These are phyloP conservation scores for Paramyrothecium roridum DNA, from an alignment of 2,329 filamentous ascomycete species.

Conservation along the genomic window DNA sequence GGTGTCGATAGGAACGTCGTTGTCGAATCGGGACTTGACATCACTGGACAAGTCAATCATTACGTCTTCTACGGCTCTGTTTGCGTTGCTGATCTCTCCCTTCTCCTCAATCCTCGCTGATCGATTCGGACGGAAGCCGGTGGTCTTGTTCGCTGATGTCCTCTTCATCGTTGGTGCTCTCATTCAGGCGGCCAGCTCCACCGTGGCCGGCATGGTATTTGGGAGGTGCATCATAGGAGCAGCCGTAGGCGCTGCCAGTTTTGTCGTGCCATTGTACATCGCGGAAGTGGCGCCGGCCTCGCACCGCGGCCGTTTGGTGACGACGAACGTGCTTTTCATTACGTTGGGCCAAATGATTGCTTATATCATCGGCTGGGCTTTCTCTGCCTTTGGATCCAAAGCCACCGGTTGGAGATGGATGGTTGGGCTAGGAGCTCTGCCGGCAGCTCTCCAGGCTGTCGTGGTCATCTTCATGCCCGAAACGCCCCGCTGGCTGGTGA, in stretches of 20 bases:
- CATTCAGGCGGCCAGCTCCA: constrained; percentile 56
- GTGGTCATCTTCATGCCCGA: constrained; percentile 77
- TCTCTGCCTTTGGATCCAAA: constrained; percentile 52
- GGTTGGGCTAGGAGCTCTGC: constrained; percentile 79
- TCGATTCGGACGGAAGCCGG: constrained; percentile 55
- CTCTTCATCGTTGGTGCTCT: constrained; percentile 68
- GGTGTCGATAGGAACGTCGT: constrained; percentile 58
- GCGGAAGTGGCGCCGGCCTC: constrained; percentile 78
- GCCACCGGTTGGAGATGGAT: constrained; percentile 81
- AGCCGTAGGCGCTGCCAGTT: constrained; percentile 72
- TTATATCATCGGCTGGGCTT: constrained; percentile 77
- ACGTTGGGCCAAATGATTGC: constrained; percentile 87
- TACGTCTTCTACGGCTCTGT: constrained; percentile 65
- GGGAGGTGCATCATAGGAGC: constrained; percentile 69
- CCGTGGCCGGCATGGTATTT: constrained; percentile 61
- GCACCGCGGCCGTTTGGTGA: constrained; percentile 76
- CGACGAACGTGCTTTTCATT: constrained; percentile 77
- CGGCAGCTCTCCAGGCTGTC: constrained; percentile 67
- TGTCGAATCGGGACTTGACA: constrained; percentile 54
- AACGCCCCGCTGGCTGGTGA: constrained; percentile 83
- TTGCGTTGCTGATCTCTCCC: constrained; percentile 62
- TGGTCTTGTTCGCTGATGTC: constrained; percentile 61
- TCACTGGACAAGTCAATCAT: constrained; percentile 68
- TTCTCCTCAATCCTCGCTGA: constrained; percentile 64
- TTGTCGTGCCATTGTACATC: constrained; percentile 85